Percentiles rank a stretch among this genome's conserved stretches.
Evolutionary conservation across 192 early-diverging fungal species (phyloP).

Genomic region (Backusella morwellensis): DNA sequence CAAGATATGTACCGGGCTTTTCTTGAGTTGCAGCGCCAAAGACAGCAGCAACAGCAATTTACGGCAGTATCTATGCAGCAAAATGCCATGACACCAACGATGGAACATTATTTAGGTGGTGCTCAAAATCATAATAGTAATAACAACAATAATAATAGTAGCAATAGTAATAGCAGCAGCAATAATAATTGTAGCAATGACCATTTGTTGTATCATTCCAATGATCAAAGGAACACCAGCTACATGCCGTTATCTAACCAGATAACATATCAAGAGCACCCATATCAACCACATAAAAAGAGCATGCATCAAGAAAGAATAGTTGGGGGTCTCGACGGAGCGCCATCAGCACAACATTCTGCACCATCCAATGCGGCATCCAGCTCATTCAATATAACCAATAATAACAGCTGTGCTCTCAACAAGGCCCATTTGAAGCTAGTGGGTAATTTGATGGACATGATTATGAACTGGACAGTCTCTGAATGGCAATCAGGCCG

Average conservation of each 20-base stretch:
- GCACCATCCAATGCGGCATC: neutral
- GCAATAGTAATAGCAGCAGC: neutral
- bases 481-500: slow-evolving; percentile 64
- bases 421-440: slow-evolving; percentile 75
- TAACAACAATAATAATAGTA: neutral
- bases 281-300: neutral
- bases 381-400: neutral
- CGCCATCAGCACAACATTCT: neutral
- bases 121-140: neutral
- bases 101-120: neutral
- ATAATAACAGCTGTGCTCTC: slow-evolving; percentile 30
- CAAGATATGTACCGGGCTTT: neutral
- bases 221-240: neutral
- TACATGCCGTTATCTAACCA: neutral
- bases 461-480: slow-evolving; percentile 62
- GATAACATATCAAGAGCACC: neutral
- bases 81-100: neutral
- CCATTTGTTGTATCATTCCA: neutral
- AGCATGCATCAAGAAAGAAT: neutral
- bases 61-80: neutral
- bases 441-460: slow-evolving; percentile 62
- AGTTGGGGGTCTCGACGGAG: neutral
- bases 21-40: neutral
- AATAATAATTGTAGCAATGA: neutral
- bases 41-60: neutral